Conservation (phyloP, 257 asterid genomes). For the Solanum sitiens region DNA sequence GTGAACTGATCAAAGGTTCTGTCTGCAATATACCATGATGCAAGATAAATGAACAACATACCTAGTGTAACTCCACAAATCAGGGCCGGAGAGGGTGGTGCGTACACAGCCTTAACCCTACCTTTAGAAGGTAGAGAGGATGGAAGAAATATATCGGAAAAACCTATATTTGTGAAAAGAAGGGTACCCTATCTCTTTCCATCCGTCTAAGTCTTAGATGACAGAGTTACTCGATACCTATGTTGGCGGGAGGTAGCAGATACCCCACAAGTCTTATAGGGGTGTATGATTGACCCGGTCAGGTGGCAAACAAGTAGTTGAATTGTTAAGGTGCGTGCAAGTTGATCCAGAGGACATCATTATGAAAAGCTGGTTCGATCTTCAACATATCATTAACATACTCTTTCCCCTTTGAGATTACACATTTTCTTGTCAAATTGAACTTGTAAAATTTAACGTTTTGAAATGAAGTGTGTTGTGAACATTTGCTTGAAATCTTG, state of each 20-base stretch:
- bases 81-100: not conserved
- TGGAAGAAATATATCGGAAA: not conserved
- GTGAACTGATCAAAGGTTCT: not conserved
- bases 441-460: not conserved
- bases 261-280: not conserved
- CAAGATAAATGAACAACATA: not conserved
- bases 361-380: not conserved
- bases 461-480: not conserved
- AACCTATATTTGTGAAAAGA: not conserved
- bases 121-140: not conserved
- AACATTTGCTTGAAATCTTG: not conserved
- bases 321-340: not conserved
- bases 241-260: not conserved
- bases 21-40: not conserved
- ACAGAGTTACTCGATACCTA: not conserved
- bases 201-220: not conserved
- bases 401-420: not conserved
- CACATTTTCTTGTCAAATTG: not conserved
- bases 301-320: not conserved
- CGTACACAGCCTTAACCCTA: not conserved
- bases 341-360: not conserved
- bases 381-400: not conserved
- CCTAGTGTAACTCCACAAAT: not conserved
- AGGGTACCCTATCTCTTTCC: not conserved
- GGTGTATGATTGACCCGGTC: not conserved